phyloP scores from a whole-genome alignment of 208 protist genomes.

The Naegleria lovaniensis region DNA sequence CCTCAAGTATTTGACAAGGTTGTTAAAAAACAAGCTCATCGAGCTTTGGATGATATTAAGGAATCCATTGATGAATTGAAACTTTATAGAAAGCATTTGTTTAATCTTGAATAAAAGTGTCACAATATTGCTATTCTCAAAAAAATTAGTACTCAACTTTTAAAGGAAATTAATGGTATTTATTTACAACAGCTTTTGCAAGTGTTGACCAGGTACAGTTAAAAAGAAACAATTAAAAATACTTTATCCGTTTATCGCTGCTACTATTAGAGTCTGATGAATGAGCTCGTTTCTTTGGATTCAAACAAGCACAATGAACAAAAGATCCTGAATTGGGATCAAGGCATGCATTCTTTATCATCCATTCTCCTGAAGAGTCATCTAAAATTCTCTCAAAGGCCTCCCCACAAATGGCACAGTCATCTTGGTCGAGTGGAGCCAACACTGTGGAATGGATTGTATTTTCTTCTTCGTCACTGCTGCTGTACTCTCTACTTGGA shows the following conservation, averaged over 20 bases:
- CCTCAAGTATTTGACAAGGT: slow-evolving; percentile 30
- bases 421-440: background rate
- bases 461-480: background rate
- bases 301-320: background rate
- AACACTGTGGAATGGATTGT: background rate
- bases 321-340: background rate
- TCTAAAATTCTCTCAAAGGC: background rate
- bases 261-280: too few relatives aligned
- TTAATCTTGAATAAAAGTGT: slow-evolving; percentile 1
- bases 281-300: background rate
- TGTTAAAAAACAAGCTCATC: slow-evolving; percentile 12
- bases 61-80: slow-evolving; percentile 51
- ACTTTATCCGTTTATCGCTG: too few relatives aligned
- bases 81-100: slow-evolving; percentile 41
- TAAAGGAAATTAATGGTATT: too few relatives aligned
- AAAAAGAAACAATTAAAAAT: too few relatives aligned
- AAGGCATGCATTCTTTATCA: background rate
- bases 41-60: slow-evolving; percentile 49
- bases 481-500: background rate
- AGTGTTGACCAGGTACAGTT: too few relatives aligned
- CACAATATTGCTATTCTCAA: too few relatives aligned
- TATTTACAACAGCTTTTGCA: too few relatives aligned
- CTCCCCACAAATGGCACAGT: background rate
- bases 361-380: background rate
- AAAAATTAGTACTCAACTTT: too few relatives aligned